A percentile compares a stretch with the other conserved stretches of the same genome.
These are phyloP conservation scores for Raffaelea arxii DNA, from an alignment of 2,329 filamentous ascomycete genomes.

Conservation along the genomic window DNA sequence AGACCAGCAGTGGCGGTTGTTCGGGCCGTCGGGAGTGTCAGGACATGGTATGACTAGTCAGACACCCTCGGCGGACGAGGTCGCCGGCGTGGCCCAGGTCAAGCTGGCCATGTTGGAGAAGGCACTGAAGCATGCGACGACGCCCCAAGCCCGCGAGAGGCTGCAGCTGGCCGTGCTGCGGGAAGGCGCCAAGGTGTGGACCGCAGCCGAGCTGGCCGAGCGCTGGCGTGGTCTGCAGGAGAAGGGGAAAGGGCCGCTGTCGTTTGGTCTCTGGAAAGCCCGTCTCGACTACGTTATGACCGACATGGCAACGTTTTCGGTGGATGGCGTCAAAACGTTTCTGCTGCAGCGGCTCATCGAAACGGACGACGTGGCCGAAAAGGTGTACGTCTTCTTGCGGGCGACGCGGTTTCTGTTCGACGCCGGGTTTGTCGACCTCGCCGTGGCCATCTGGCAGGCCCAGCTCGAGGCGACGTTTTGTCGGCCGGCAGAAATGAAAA, in stretches of 20 bases:
- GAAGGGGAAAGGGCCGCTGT: constrained; percentile 33
- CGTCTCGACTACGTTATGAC: constrained; percentile 67
- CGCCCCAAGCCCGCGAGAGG: constrained; percentile 39
- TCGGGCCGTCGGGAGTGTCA: constrained; percentile 13
- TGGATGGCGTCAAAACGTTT: constrained; percentile 51
- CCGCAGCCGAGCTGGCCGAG: constrained; percentile 44
- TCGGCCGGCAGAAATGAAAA: constrained; percentile 28
- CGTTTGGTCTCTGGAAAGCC: constrained; percentile 60
- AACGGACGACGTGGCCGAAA: constrained; percentile 22
- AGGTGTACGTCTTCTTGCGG: constrained; percentile 64
- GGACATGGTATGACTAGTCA: constrained; percentile 11
- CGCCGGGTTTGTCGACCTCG: constrained; percentile 67
- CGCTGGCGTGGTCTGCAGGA: constrained; percentile 46
- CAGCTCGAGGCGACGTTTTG: constrained; percentile 63
- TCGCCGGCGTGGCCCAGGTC: constrained; percentile 63
- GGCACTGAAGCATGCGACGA: constrained; percentile 50
- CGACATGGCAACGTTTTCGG: constrained; percentile 55
- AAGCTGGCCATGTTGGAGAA: constrained; percentile 73
- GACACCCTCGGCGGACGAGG: constrained; percentile 48
- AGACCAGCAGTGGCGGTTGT: constrained; percentile 42
- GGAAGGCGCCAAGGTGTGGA: constrained; percentile 69
- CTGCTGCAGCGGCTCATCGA: constrained; percentile 47
- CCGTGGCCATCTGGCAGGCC: constrained; percentile 75
- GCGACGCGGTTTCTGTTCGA: constrained; percentile 66
- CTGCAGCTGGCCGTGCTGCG: constrained; percentile 62